Percentiles rank a stretch among this genome's conserved stretches.
Evolutionary conservation across 345 rosid species (phyloP).

Genomic region (Populus tremula): DNA sequence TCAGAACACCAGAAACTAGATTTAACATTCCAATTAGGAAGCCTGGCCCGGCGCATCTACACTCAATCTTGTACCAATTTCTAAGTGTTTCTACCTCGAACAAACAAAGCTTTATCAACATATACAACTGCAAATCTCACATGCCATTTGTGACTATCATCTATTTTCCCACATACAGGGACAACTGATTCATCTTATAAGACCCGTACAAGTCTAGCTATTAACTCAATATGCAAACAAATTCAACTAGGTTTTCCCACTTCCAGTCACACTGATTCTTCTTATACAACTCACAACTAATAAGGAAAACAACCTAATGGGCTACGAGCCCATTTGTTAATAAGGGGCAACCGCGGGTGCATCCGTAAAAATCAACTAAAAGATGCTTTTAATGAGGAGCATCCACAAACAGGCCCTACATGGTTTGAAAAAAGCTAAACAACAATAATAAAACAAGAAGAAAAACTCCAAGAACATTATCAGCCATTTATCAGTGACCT

Average conservation of each 20-base stretch:
- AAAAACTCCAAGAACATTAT: too few relatives aligned
- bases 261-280: neutral
- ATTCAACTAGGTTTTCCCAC: neutral
- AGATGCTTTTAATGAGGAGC: too few relatives aligned
- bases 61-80: too few relatives aligned
- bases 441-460: too few relatives aligned
- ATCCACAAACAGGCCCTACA: too few relatives aligned
- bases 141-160: neutral
- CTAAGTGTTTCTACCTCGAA: neutral
- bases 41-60: too few relatives aligned
- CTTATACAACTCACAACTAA: neutral
- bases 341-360: too few relatives aligned
- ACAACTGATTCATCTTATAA: neutral
- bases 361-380: too few relatives aligned
- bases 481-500: too few relatives aligned
- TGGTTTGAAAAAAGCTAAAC: too few relatives aligned
- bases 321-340: too few relatives aligned
- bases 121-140: too few relatives aligned
- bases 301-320: neutral
- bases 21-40: neutral
- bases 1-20: neutral
- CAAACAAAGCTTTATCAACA: neutral
- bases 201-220: neutral
- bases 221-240: neutral
- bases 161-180: neutral